A percentile compares a stretch with the other conserved stretches of the same genome.
Evolutionary conservation across 495 filamentous ascomycete species (phyloP).

Genomic region (Aspergillus wentii): DNA sequence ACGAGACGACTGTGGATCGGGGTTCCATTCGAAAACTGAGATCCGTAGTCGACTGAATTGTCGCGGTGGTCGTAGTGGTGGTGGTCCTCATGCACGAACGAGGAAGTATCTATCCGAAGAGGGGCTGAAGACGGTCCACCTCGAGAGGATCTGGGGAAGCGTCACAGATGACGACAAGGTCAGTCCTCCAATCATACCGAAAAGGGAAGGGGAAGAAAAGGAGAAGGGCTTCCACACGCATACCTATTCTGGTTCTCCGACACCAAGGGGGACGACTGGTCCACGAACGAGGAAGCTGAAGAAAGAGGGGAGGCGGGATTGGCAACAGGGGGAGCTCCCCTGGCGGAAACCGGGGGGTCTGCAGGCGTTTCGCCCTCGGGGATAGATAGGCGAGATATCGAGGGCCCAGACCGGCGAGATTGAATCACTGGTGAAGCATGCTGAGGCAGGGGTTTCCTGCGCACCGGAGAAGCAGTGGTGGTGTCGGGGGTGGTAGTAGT

Average conservation of each 20-base stretch:
- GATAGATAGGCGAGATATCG: conserved; percentile 22
- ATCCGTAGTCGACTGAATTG: conserved; percentile 24
- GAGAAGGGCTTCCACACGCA: conserved; percentile 17
- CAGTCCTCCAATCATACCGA: no score
- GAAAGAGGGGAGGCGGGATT: conserved; percentile 8
- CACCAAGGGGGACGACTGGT: conserved; percentile 26
- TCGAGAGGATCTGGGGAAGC: conserved; percentile 33
- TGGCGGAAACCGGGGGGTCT: conserved; percentile 19
- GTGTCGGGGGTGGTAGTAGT: conserved; percentile 10
- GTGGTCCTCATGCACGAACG: conserved; percentile 21
- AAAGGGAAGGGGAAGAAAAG: conserved; percentile 8
- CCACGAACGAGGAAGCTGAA: conserved; percentile 21
- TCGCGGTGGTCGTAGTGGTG: conserved; percentile 27
- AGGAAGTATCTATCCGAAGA: conserved; percentile 36
- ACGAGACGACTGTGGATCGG: conserved; percentile 40
- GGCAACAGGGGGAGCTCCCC: conserved; percentile 14
- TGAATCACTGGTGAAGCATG: conserved; percentile 27
- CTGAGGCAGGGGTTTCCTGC: conserved; percentile 36
- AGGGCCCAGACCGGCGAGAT: conserved; percentile 19
- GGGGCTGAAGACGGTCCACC: conserved; percentile 25
- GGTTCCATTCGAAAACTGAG: conserved; percentile 40
- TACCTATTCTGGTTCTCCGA: conserved; percentile 41
- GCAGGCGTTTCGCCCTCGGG: conserved; percentile 21
- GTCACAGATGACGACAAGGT: conserved; percentile 21
- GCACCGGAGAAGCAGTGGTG: conserved; percentile 24